Percentiles rank a stretch among this genome's conserved stretches.
These are phyloP conservation scores for Wickerhamiella alocasiicola DNA, from an alignment of 805 yeast genomes.

Conservation along the genomic window DNA sequence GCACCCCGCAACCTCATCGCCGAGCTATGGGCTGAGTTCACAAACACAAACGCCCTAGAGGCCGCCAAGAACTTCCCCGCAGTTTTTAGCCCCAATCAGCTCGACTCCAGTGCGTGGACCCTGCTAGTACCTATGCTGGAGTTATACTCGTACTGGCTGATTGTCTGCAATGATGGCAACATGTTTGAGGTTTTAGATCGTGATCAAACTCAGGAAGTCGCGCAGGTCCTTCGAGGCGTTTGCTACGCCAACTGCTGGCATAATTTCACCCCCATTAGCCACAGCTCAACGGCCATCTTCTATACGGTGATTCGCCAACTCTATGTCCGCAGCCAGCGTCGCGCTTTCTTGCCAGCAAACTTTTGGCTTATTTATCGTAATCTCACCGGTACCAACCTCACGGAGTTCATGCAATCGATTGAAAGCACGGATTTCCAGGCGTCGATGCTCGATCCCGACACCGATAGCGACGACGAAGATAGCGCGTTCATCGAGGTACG, in stretches of 20 bases:
- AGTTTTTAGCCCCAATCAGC: neutral
- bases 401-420: constrained; percentile 25
- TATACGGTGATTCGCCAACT: constrained; percentile 50
- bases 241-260: neutral
- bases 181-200: constrained; percentile 34
- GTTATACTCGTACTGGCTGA: constrained; percentile 51
- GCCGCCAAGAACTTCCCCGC: neutral
- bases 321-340: constrained; percentile 51
- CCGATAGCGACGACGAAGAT: constrained; percentile 16
- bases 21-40: constrained; percentile 16
- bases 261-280: neutral
- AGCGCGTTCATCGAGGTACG: constrained; percentile 12
- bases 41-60: neutral
- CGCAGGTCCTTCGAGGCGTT: constrained; percentile 27
- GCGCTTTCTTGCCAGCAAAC: constrained; percentile 36
- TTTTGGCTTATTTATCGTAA: constrained; percentile 41
- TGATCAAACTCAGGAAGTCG: constrained; percentile 32
- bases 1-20: constrained; percentile 1
- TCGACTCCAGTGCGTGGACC: neutral
- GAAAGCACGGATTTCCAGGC: constrained; percentile 24
- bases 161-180: constrained; percentile 55
- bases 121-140: constrained; percentile 43
- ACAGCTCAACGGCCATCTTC: neutral
- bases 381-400: constrained; percentile 5
- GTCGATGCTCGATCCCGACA: neutral